These are phyloP conservation scores for Spathaspora sp. DNA, from an alignment of 805 yeast species.

Conservation along the genomic window DNA sequence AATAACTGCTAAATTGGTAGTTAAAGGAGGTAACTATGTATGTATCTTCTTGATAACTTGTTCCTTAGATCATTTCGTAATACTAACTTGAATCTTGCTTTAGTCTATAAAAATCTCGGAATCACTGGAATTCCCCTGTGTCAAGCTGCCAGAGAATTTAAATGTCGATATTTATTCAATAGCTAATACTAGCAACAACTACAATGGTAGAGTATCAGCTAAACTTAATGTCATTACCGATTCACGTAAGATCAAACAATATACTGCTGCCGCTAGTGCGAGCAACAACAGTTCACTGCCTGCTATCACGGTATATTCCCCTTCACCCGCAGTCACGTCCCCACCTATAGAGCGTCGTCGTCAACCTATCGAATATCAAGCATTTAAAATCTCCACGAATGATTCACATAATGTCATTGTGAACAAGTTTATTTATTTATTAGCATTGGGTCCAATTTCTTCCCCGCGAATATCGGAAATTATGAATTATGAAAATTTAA, in stretches of 20 bases:
- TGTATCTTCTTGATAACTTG: conserved; percentile 12
- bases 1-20: conserved; percentile 28
- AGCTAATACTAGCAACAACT: conserved; percentile 10
- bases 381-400: neutral
- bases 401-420: conserved; percentile 5
- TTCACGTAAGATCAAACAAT: conserved; percentile 22
- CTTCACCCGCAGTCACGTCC: neutral
- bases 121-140: conserved; percentile 27
- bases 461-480: conserved; percentile 4
- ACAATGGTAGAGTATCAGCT: conserved; percentile 28
- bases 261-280: neutral
- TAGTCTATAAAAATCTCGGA: conserved; percentile 28
- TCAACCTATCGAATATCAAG: neutral
- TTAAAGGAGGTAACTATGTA: conserved; percentile 33
- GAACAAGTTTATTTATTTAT: conserved; percentile 36
- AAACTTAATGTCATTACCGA: conserved; percentile 31
- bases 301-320: neutral
- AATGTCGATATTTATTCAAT: conserved; percentile 31
- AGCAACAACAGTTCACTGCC: neutral
- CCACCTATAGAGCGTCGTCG: neutral
- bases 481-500: conserved; percentile 3
- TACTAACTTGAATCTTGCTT: conserved; percentile 3
- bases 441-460: conserved; percentile 48
- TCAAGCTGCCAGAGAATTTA: conserved; percentile 29
- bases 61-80: no score